These are phyloP conservation scores for Irpex lacteus DNA, from an alignment of 1,284 basidiomycete genomes.

Conservation along the genomic window DNA sequence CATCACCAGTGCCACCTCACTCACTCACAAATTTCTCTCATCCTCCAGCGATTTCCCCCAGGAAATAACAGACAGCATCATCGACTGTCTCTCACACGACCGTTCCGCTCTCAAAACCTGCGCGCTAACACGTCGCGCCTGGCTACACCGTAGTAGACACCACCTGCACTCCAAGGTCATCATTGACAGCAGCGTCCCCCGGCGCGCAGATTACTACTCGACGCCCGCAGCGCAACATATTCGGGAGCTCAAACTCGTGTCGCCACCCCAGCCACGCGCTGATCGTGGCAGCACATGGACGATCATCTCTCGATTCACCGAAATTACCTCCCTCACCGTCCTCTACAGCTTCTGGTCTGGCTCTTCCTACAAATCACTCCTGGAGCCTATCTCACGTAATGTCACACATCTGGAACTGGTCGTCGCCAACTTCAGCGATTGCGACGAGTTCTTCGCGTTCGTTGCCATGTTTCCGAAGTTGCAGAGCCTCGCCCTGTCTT, in stretches of 20 bases:
- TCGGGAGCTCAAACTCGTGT: constrained; percentile 10
- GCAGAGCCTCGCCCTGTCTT: neutral
- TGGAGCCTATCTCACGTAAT: constrained; percentile 5
- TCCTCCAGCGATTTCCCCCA: constrained; percentile 8
- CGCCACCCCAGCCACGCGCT: constrained; percentile 5
- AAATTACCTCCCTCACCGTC: constrained; percentile 9
- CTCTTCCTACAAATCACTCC: neutral
- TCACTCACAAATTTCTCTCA: neutral
- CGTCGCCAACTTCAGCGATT: constrained; percentile 5
- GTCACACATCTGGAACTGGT: constrained; percentile 10
- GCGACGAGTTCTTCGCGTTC: constrained; percentile 9
- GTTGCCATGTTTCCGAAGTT: constrained; percentile 12
- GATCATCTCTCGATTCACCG: constrained; percentile 10
- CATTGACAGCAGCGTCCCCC: constrained; percentile 5
- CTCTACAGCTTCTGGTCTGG: constrained; percentile 11
- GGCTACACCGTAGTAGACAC: constrained; percentile 12
- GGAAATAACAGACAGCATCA: constrained; percentile 16
- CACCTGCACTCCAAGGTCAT: constrained; percentile 11
- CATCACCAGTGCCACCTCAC: too few species aligned
- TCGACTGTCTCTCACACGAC: constrained; percentile 14
- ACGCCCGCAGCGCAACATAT: constrained; percentile 10
- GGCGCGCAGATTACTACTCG: constrained; percentile 4
- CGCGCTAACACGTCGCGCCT: constrained; percentile 12
- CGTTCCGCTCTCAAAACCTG: constrained; percentile 11
- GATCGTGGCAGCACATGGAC: constrained; percentile 1